Evolutionary conservation across 495 filamentous ascomycete species (phyloP).

Genomic region (Aspergillus egyptiacus): DNA sequence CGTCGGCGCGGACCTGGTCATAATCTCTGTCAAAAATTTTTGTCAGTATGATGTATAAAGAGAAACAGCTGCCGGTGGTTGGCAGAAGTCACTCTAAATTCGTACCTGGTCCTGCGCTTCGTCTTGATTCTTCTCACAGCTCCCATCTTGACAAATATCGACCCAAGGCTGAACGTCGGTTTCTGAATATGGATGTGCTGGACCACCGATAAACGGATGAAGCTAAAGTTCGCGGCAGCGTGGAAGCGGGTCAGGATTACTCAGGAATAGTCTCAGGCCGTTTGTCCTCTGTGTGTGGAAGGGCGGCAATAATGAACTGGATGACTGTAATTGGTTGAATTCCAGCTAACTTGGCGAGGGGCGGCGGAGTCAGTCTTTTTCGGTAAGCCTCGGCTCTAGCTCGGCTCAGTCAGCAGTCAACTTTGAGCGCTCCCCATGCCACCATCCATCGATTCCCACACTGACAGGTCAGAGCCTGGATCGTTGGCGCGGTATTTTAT

Average conservation of each 20-base stretch:
- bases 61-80: neutral
- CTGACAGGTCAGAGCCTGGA: too few species aligned
- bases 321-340: constrained; percentile 28
- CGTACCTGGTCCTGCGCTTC: constrained; percentile 54
- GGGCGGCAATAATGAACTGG: constrained; percentile 21
- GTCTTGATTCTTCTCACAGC: constrained; percentile 51
- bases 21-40: constrained; percentile 54
- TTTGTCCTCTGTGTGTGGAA: constrained; percentile 29
- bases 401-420: constrained; percentile 29
- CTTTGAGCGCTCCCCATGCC: constrained; percentile 15
- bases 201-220: constrained; percentile 42
- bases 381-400: constrained; percentile 50
- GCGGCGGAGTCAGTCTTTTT: constrained; percentile 48
- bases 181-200: constrained; percentile 20
- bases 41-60: neutral
- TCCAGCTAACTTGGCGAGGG: constrained; percentile 34
- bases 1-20: constrained; percentile 81
- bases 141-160: constrained; percentile 44
- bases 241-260: constrained; percentile 30
- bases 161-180: constrained; percentile 16
- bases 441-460: constrained; percentile 14
- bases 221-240: constrained; percentile 19
- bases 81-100: neutral
- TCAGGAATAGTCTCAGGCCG: constrained; percentile 26
- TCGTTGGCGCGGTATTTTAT: constrained; percentile 31